Percentiles rank a stretch among this genome's conserved stretches.
Conservation (phyloP, 2,329 filamentous ascomycete genomes). For the Orbilia ellipsospora region DNA sequence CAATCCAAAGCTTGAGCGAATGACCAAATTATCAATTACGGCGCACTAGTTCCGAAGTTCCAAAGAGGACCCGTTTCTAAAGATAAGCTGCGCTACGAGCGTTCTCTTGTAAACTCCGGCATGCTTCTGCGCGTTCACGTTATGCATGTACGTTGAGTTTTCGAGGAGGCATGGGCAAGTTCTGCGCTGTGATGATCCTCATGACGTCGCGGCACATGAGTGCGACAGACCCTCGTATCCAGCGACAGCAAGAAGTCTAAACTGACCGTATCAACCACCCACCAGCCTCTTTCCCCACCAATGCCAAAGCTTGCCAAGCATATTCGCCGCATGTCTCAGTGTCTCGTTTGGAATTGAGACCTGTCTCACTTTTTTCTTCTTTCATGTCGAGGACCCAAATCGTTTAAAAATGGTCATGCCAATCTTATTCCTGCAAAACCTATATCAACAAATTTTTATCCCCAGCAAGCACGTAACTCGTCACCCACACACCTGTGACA, state of each 20-base stretch:
- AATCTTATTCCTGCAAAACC: constrained; percentile 12
- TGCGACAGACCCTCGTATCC: constrained; percentile 9
- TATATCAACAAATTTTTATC: constrained; percentile 32
- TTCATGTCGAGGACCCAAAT: constrained; percentile 4
- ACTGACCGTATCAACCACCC: constrained; percentile 4
- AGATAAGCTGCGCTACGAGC: neutral
- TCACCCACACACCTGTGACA: constrained; percentile 32
- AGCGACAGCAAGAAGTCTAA: neutral
- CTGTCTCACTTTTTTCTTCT: constrained; percentile 40
- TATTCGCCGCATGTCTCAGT: constrained; percentile 47
- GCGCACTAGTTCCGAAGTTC: neutral
- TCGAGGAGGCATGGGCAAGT: neutral
- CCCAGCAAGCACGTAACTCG: constrained; percentile 7
- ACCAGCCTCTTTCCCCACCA: constrained; percentile 18
- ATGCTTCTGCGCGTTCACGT: neutral
- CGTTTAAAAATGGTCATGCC: neutral
- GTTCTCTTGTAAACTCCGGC: constrained; percentile 12
- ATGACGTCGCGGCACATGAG: constrained; percentile 43
- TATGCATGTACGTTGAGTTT: no score
- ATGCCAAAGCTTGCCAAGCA: constrained; percentile 29
- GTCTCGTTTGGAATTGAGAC: constrained; percentile 51
- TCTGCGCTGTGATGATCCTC: constrained; percentile 7
- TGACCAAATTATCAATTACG: constrained; percentile 4
- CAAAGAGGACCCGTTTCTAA: constrained; percentile 13
- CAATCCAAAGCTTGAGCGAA: constrained; percentile 3